Base-by-base conservation (phyloP, 2,329 filamentous ascomycete species). In the Pyricularia grisea region DNA sequence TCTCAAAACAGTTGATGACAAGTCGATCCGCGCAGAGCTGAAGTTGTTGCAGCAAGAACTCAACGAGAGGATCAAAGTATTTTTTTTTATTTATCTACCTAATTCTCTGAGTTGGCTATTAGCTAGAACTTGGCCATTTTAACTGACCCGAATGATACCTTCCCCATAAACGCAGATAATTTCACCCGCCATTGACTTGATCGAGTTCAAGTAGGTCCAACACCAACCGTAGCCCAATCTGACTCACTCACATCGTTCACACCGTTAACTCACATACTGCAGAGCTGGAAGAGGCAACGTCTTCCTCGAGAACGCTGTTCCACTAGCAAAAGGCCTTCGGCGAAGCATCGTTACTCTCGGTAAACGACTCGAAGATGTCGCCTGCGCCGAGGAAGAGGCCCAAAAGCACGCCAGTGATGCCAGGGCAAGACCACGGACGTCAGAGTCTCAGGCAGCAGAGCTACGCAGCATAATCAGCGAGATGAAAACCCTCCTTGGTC, bases 151-250 rank as follows among this genome's bases (percentile, higher is more conserved):
- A 28, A 10, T 61, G 58, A 25, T 12, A 36, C 12, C 10, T 28
- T 61, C 4, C 23, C 23, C 14, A 17, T 10, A 20, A 65, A 33
- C 31, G 10, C 71, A 92, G 88, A 92, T 97, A 72, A 89, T 97
- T 65, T 93, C 93, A 12, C 94, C 94, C 0, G 92, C 93, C 11
- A 94, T 97, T 75, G 93, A 97, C 76, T 89, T 97, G 83, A 93
- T 97, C 74, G 92, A 97, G 77, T 85, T 97, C 74, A 95, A 95
- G 89, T 92, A 78, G 74, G 84, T 72, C 33, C 66, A 64, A 28
- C 65, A 67, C 50, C 2, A 33, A 4, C 3, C 33, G 12, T 36
- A 42, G 33, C 14, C 28, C 14, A n/a, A 33, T 36, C 23, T 61
- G 2, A 65, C 12, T 23, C 30, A 14, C 30, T 30, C 33, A 28